phyloP scores from a whole-genome alignment of 495 filamentous ascomycete genomes.

The Penicillium verhagenii region DNA sequence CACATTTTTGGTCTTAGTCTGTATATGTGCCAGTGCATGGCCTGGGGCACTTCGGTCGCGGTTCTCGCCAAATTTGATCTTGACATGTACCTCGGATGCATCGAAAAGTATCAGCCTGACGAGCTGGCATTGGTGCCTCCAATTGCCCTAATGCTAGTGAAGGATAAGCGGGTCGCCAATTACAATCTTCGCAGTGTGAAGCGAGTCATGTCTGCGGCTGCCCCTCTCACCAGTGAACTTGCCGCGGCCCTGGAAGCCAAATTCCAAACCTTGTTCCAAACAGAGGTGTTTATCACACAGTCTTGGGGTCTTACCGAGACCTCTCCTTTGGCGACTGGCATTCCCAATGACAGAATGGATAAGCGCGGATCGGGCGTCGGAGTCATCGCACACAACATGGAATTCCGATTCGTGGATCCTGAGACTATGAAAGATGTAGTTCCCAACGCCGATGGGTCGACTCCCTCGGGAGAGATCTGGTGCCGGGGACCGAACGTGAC shows the following conservation, averaged over 20 bases:
- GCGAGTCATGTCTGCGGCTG: conserved; percentile 76
- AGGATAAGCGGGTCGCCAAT: conserved; percentile 62
- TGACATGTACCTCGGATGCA: conserved; percentile 29
- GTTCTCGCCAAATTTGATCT: conserved; percentile 79
- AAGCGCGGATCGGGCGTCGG: conserved; percentile 59
- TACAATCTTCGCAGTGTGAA: conserved; percentile 71
- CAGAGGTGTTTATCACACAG: conserved; percentile 66
- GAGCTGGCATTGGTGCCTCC: conserved; percentile 59
- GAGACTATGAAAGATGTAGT: conserved; percentile 31
- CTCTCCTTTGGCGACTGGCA: conserved; percentile 41
- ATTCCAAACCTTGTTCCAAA: conserved; percentile 31
- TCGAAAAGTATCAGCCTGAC: conserved; percentile 22
- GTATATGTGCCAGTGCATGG: conserved; percentile 22
- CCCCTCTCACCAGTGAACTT: conserved; percentile 71
- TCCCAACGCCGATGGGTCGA: conserved; percentile 43
- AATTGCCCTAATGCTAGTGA: conserved; percentile 69
- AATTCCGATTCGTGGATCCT: conserved; percentile 58
- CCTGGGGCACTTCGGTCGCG: conserved; percentile 38
- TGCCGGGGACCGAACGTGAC: conserved; percentile 58
- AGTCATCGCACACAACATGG: conserved; percentile 53
- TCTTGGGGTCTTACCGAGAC: conserved; percentile 76
- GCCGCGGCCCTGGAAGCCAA: conserved; percentile 58
- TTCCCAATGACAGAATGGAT: conserved; percentile 51
- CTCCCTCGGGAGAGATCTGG: conserved; percentile 59
- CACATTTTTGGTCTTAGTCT: conserved; percentile 70